phyloP scores from a whole-genome alignment of 2,329 filamentous ascomycete genomes.

The Cladorrhinum sp. region DNA sequence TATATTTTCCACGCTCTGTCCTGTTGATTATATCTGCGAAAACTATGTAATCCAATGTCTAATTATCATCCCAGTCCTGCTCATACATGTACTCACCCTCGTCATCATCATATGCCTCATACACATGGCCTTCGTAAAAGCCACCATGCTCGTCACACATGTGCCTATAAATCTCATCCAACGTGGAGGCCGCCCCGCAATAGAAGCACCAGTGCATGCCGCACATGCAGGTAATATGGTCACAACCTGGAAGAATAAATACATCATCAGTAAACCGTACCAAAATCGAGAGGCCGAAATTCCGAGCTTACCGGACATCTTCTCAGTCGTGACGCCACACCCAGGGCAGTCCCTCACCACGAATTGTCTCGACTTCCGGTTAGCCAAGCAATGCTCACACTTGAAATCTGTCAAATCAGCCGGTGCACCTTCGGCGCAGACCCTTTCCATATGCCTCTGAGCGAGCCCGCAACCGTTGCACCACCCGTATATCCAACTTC shows the following conservation, averaged over 20 bases:
- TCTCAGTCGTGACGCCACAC: slow-evolving; percentile 41
- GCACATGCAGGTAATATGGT: slow-evolving; percentile 46
- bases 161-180: slow-evolving; percentile 37
- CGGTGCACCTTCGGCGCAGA: slow-evolving; percentile 42
- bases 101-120: slow-evolving; percentile 14
- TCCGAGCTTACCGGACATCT: slow-evolving; percentile 27
- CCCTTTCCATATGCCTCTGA: slow-evolving; percentile 40
- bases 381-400: slow-evolving; percentile 39
- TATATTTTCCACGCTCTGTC: too few relatives aligned
- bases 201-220: slow-evolving; percentile 46
- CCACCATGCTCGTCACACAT: slow-evolving; percentile 36
- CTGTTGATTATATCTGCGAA: too few relatives aligned
- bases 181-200: slow-evolving; percentile 35
- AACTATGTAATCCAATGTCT: too few relatives aligned
- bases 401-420: slow-evolving; percentile 37
- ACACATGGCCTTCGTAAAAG: slow-evolving; percentile 24
- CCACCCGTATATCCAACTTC: slow-evolving; percentile 48
- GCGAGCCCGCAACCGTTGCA: slow-evolving; percentile 44
- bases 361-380: slow-evolving; percentile 24
- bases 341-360: slow-evolving; percentile 41
- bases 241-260: slow-evolving; percentile 39
- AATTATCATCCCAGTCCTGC: too few relatives aligned
- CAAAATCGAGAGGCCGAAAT: not conserved
- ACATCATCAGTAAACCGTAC: not conserved
- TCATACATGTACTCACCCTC: slow-evolving; percentile 1